Conservation (phyloP, 2,329 filamentous ascomycete genomes). For the Botryotinia calthae region DNA sequence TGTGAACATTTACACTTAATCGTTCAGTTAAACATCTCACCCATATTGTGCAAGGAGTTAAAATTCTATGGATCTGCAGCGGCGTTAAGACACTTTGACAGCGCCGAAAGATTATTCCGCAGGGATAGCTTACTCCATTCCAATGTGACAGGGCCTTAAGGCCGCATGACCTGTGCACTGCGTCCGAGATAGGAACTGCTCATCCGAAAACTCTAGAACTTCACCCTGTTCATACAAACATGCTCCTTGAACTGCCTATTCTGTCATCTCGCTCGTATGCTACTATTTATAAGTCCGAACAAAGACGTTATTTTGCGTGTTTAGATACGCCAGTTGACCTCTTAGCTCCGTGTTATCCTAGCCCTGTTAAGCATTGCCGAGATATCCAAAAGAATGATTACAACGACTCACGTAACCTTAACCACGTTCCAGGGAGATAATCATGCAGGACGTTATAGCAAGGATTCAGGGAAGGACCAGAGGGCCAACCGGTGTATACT, state of each 20-base stretch:
- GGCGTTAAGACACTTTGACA: not conserved
- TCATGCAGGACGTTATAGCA: not conserved
- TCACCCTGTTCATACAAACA: not conserved
- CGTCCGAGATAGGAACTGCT: not conserved
- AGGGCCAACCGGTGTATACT: not conserved
- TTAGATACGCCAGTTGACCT: not conserved
- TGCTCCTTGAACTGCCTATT: not conserved
- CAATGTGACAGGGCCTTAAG: not conserved
- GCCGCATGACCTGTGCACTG: not conserved
- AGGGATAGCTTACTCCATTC: not conserved
- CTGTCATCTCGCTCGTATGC: not conserved
- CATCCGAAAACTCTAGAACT: not conserved
- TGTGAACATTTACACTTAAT: not conserved
- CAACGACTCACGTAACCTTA: not conserved
- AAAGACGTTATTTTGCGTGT: not conserved
- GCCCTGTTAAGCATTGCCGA: not conserved
- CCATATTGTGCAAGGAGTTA: not conserved
- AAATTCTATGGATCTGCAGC: not conserved
- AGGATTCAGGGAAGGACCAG: not conserved
- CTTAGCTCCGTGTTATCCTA: not conserved
- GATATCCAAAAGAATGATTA: not conserved
- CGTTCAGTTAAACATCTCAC: not conserved
- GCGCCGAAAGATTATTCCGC: not conserved
- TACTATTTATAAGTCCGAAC: not conserved
- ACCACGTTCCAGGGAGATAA: not conserved